Evolutionary conservation across 768 basidiomycete genomes (phyloP).

Genomic region (Leccinum fibrillosum): DNA sequence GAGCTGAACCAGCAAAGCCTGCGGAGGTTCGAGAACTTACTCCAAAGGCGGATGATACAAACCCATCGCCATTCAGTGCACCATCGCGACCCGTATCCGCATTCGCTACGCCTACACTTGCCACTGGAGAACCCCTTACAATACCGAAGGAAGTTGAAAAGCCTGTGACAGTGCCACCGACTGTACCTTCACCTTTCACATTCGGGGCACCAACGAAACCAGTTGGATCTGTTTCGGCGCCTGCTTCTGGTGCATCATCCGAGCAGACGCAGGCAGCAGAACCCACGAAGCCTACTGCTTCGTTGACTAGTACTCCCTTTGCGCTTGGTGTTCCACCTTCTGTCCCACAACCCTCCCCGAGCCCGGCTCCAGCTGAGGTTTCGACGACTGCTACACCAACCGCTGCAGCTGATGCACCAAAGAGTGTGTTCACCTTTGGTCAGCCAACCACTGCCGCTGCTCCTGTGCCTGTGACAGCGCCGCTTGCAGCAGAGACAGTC

Average conservation of each 20-base stretch:
- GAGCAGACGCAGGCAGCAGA: conserved; percentile 9
- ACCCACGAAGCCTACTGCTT: conserved; percentile 3
- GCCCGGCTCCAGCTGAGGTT: neutral
- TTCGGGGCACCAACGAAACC: conserved; percentile 26
- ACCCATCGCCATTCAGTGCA: conserved; percentile 11
- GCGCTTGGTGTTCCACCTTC: conserved; percentile 26
- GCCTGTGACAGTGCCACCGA: conserved; percentile 4
- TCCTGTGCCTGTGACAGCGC: conserved; percentile 3
- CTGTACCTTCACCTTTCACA: conserved; percentile 23
- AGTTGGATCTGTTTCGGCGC: conserved; percentile 14
- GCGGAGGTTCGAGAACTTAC: neutral
- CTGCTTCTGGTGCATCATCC: conserved; percentile 6
- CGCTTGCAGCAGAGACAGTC: conserved; percentile 32
- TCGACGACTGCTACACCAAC: conserved; percentile 11
- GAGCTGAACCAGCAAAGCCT: conserved; percentile 10
- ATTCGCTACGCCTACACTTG: conserved; percentile 7
- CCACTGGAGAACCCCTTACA: conserved; percentile 6
- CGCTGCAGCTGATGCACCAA: conserved; percentile 27
- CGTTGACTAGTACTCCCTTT: conserved; percentile 16
- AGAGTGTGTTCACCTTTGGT: conserved; percentile 34
- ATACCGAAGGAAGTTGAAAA: conserved; percentile 20
- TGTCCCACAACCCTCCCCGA: conserved; percentile 1
- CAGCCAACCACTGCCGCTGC: conserved; percentile 12
- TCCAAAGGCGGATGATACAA: conserved; percentile 7
- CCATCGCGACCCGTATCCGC: conserved; percentile 6